Evolutionary conservation across 2,329 filamentous ascomycete species (phyloP).

Genomic region (Cladosporium sphaerospermum): DNA sequence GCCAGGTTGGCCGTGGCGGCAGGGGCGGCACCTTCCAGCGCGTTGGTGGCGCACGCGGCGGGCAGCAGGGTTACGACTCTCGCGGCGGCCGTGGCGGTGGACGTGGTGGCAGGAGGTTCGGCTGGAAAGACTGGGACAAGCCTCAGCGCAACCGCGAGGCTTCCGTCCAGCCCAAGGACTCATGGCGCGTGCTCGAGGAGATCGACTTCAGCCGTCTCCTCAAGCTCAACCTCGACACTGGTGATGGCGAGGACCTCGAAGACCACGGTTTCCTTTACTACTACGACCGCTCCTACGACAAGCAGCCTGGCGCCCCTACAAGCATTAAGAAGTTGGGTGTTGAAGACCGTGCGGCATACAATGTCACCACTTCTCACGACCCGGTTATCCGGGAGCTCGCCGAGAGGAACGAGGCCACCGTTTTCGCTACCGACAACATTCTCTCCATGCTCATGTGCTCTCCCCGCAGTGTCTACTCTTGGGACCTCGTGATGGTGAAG

Average conservation of each 20-base stretch:
- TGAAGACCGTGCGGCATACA: conserved; percentile 92
- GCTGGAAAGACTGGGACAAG: conserved; percentile 99
- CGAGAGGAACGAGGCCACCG: conserved; percentile 90
- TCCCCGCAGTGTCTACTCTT: conserved; percentile 92
- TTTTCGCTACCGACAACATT: conserved; percentile 95
- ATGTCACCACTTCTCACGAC: conserved; percentile 93
- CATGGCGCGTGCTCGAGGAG: conserved; percentile 94
- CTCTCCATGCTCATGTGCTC: conserved; percentile 99
- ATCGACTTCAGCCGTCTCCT: conserved; percentile 94
- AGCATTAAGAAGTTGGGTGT: conserved; percentile 81
- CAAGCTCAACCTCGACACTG: conserved; percentile 93
- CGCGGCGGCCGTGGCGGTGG: conserved; percentile 61
- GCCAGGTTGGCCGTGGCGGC: conserved; percentile 55
- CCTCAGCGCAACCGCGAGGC: conserved; percentile 92
- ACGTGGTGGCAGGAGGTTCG: conserved; percentile 77
- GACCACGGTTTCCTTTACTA: conserved; percentile 96
- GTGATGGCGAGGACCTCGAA: conserved; percentile 91
- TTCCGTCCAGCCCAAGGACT: conserved; percentile 90
- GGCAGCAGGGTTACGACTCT: conserved; percentile 66
- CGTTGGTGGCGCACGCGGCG: conserved; percentile 58
- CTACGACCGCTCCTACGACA: conserved; percentile 95
- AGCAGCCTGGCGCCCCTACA: conserved; percentile 76
- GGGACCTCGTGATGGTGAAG: conserved; percentile 91
- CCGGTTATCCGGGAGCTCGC: conserved; percentile 95
- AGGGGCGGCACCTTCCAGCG: conserved; percentile 70